Percentiles rank a stretch among this genome's conserved stretches.
Conservation (phyloP, 331 rosid species). For the Malus hybrid region DNA sequence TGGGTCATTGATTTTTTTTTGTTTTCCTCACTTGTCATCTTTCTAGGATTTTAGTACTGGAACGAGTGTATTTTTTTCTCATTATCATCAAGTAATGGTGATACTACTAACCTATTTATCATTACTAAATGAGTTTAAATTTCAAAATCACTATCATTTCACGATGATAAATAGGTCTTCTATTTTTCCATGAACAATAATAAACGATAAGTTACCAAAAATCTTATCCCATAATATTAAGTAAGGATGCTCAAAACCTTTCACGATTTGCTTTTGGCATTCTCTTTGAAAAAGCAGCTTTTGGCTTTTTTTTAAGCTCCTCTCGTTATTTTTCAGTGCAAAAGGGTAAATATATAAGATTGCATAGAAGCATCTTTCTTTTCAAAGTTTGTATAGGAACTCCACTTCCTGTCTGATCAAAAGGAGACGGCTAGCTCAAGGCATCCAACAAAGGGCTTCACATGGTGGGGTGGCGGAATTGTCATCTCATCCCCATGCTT, state of each 20-base stretch:
- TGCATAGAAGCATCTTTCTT: background rate
- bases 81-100: no score
- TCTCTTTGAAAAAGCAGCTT: conserved; percentile 24
- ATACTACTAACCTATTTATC: no score
- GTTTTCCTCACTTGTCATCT: conserved; percentile 24
- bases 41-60: background rate
- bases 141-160: no score
- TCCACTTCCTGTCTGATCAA: background rate
- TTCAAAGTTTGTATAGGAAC: conserved; percentile 12
- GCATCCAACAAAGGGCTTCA: conserved; percentile 46
- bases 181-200: background rate
- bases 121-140: no score
- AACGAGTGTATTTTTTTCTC: no score
- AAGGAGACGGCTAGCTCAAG: conserved; percentile 4
- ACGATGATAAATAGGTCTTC: background rate
- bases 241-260: conserved; percentile 25
- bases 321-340: background rate
- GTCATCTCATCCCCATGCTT: conserved; percentile 25
- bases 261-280: conserved; percentile 7
- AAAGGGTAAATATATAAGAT: background rate
- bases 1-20: conserved; percentile 10
- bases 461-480: conserved; percentile 50
- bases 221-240: background rate
- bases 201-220: background rate
- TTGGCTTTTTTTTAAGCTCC: conserved; percentile 19